A percentile compares a stretch with the other conserved stretches of the same genome.
Evolutionary conservation across 176 grass and related monocot genomes (phyloP).

Genomic region (Rhipidocladum racemiflorum): DNA sequence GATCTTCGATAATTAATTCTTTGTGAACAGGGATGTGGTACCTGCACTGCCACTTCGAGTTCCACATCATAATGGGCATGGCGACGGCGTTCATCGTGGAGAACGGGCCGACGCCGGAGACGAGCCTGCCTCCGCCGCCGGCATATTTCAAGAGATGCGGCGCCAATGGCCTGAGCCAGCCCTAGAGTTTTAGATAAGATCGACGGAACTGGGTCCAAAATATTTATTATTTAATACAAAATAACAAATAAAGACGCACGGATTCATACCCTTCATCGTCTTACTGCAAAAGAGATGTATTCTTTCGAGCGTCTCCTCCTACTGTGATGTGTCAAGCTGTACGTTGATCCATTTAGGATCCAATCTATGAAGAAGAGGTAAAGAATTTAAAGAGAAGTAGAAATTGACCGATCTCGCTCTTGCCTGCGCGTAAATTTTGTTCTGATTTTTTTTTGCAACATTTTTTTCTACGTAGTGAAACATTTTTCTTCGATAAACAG

Average conservation of each 20-base stretch:
- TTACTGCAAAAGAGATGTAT: not conserved
- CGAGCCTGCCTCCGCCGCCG: slow-evolving; percentile 18
- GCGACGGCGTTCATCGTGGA: slow-evolving; percentile 31
- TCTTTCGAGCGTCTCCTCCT: not conserved
- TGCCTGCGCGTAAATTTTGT: not conserved
- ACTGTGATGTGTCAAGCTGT: not conserved
- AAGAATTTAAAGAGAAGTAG: not conserved
- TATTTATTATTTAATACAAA: not conserved
- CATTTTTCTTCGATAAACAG: no score
- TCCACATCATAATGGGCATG: slow-evolving; percentile 27
- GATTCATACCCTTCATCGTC: not conserved
- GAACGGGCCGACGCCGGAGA: slow-evolving; percentile 14
- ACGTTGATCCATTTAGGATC: not conserved
- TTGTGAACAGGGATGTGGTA: slow-evolving; percentile 20
- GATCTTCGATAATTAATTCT: not conserved
- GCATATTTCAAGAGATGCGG: not conserved
- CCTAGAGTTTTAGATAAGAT: not conserved
- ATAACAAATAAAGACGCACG: not conserved
- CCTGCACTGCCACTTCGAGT: slow-evolving; percentile 38
- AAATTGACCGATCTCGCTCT: not conserved
- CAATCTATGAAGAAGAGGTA: not conserved
- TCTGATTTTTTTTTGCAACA: no score
- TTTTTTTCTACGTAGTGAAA: no score
- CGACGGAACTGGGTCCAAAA: not conserved
- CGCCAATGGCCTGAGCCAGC: not conserved